Conservation (phyloP, 2,329 filamentous ascomycete species). For the Calycina marina region DNA sequence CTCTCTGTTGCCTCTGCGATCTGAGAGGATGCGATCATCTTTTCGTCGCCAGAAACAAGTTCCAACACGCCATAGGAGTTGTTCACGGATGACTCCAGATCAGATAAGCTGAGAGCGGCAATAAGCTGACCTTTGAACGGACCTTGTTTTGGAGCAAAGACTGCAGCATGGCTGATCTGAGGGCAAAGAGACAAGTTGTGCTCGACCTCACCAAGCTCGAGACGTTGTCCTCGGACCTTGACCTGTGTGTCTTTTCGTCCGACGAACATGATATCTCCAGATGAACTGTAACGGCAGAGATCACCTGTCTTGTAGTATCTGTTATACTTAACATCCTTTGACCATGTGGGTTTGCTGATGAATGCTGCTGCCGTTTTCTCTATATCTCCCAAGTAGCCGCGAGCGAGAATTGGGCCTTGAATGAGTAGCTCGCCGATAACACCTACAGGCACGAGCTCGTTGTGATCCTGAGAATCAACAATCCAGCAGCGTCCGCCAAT, state of each 20-base stretch:
- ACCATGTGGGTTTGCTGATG: neutral
- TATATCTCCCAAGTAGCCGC: neutral
- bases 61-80: too few relatives aligned
- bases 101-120: too few relatives aligned
- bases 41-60: neutral
- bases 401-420: neutral
- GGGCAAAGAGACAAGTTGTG: neutral
- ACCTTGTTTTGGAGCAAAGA: neutral
- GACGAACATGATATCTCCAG: constrained; percentile 44
- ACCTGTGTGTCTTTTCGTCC: constrained; percentile 50
- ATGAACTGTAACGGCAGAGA: constrained; percentile 32
- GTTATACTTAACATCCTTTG: neutral
- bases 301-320: constrained; percentile 8
- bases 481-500: neutral
- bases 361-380: neutral
- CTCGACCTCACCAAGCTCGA: constrained; percentile 49
- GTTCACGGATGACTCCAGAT: too few relatives aligned
- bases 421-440: neutral
- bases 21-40: neutral
- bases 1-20: neutral
- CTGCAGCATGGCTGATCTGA: neutral
- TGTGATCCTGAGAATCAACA: neutral
- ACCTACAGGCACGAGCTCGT: neutral
- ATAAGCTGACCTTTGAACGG: neutral
- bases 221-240: constrained; percentile 47